Evolutionary conservation across 441 rosid species (phyloP), one percentile per base, ranked within the genome.

Genomic region (Daphne laureola): DNA sequence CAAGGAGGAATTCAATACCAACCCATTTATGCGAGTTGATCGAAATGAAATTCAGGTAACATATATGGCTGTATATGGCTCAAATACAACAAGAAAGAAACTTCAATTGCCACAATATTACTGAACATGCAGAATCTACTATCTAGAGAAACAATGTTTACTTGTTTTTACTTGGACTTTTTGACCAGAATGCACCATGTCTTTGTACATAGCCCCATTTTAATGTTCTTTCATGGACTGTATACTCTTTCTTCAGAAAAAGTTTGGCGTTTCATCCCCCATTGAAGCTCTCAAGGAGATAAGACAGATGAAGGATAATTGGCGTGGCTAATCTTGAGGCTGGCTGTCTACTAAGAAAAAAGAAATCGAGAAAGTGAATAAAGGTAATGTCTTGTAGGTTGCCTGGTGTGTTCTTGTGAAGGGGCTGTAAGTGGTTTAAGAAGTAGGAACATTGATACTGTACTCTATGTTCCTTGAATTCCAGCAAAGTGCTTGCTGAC

Each of bases 11-110:
- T 67, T 76, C 57, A 84, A 82, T 74, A 91, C 89, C 17, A 86
- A 91, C 61, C 93, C 96, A 8, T 87, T 86, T 52, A 86, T 91
- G 80, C 80, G 95, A 5, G 90, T 64, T 50, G 81, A 79, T 68
- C 77, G 77, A 23, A 81, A 82, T 0, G 82, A 86, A 65, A 59
- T 85, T 61, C 87, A 80, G 96, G 95, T 87, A 5, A 7, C 17
- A 47, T 16, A 17, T 17, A 40, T 40, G 25, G 27, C 43, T 27
- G 17, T 31, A 21, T 16, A n/a, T 3, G 17, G 23, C 17, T 45
- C 18, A 17, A 45, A 1, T 45, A 4, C 18, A 45, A n/a, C 18
- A 15, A 4, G 7, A 46, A 42, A 17, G 14, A 47, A 18, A 18
- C 41, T 11, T n/a, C 17, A 8, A 17, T 14, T 31, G 45, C 15